Conservation (phyloP, 208 protist species). For the Phytomonas sp. region DNA sequence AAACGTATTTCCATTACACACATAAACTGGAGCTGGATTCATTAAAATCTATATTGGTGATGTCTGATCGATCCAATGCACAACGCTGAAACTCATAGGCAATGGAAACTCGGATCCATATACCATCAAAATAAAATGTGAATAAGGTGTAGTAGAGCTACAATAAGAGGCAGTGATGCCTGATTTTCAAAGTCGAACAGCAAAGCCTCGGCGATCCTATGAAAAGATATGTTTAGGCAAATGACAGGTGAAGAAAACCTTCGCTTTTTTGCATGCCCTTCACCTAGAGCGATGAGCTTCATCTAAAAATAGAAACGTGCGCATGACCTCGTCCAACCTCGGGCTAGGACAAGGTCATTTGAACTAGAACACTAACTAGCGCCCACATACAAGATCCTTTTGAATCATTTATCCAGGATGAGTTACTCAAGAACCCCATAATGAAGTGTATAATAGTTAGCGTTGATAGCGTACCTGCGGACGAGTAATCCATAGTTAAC, state of each 20-base stretch:
- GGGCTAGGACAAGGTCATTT: background rate
- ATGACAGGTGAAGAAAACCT: too few relatives aligned
- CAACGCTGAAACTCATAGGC: background rate
- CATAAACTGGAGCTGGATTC: constrained; percentile 2
- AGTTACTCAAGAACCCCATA: background rate
- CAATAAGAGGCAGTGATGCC: background rate
- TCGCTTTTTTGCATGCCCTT: background rate
- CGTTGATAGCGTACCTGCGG: background rate
- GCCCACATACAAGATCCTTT: background rate
- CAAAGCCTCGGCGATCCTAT: background rate
- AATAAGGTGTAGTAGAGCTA: background rate
- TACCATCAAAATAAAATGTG: constrained; percentile 6
- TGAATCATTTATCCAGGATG: background rate
- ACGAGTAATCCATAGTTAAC: background rate
- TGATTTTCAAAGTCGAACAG: background rate
- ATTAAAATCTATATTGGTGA: background rate
- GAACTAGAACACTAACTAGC: background rate
- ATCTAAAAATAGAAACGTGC: background rate
- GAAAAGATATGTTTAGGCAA: background rate
- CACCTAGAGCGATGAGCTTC: background rate
- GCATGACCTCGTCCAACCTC: background rate
- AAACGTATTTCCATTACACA: background rate
- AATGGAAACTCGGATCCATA: constrained; percentile 5
- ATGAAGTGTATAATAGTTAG: background rate
- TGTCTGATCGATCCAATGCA: background rate